These are phyloP conservation scores for Tetradesmus obliquus DNA, from an alignment of 139 green algal genomes.

Conservation along the genomic window DNA sequence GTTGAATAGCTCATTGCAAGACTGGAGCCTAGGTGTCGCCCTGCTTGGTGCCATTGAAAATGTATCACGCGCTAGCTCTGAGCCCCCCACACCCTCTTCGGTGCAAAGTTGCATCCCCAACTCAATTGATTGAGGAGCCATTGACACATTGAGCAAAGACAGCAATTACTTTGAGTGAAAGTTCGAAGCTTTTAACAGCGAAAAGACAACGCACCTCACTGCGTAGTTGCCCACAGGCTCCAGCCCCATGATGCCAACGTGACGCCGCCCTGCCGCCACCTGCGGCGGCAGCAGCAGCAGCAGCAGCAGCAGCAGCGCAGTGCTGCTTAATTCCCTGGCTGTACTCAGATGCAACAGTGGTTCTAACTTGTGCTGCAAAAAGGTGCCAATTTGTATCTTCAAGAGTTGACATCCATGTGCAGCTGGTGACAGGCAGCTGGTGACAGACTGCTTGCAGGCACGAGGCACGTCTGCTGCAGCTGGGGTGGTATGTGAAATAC, in stretches of 20 bases:
- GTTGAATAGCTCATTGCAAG: background rate
- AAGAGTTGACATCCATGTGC: too few relatives aligned
- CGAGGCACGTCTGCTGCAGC: too few relatives aligned
- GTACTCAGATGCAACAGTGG: background rate
- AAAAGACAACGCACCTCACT: slow-evolving; percentile 51
- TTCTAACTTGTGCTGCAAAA: background rate
- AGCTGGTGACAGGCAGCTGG: too few relatives aligned
- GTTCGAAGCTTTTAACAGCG: background rate
- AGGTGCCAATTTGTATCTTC: too few relatives aligned
- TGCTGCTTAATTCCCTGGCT: background rate
- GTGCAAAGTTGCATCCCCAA: background rate
- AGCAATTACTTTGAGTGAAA: too few relatives aligned
- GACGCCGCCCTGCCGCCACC: slow-evolving; percentile 62
- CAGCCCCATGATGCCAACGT: slow-evolving; percentile 73
- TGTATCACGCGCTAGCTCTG: background rate
- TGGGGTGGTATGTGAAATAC: too few relatives aligned
- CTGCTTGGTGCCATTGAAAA: background rate
- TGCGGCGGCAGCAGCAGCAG: slow-evolving; percentile 17
- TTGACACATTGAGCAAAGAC: background rate
- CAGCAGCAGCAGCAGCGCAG: background rate
- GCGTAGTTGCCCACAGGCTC: slow-evolving; percentile 77
- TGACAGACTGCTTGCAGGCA: too few relatives aligned
- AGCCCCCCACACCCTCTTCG: background rate
- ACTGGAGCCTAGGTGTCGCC: background rate
- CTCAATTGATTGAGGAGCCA: background rate